phyloP scores from a whole-genome alignment of 495 filamentous ascomycete species.

The Trypethelium eluteriae region DNA sequence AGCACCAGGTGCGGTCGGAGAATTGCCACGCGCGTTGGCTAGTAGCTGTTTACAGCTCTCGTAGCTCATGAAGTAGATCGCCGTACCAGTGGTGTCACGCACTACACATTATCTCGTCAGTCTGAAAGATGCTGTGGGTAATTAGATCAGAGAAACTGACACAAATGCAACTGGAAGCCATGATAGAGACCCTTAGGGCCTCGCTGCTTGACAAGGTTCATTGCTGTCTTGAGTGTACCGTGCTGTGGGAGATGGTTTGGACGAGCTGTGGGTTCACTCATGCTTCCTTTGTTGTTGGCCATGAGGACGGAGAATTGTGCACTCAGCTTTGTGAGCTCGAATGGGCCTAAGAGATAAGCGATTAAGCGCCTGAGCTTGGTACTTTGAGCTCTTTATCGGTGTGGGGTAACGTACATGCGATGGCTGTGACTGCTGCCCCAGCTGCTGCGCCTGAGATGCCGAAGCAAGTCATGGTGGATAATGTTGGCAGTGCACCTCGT shows the following conservation, averaged over 20 bases:
- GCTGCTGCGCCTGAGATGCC: slow-evolving; percentile 69
- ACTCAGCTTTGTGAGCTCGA: slow-evolving; percentile 88
- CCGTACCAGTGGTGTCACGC: slow-evolving; percentile 82
- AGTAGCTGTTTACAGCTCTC: slow-evolving; percentile 82
- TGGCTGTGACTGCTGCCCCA: slow-evolving; percentile 69
- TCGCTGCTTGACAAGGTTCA: slow-evolving; percentile 68
- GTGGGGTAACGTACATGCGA: slow-evolving; percentile 62
- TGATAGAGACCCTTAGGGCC: slow-evolving; percentile 77
- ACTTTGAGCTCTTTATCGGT: slow-evolving; percentile 7
- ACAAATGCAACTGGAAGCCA: slow-evolving; percentile 72
- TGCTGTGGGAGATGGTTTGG: slow-evolving; percentile 49
- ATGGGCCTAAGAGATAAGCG: slow-evolving; percentile 54
- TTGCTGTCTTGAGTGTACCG: slow-evolving; percentile 71
- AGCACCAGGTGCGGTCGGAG: slow-evolving; percentile 62
- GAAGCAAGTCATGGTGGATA: slow-evolving; percentile 65
- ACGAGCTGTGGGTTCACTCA: slow-evolving; percentile 59
- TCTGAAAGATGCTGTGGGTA: slow-evolving; percentile 19
- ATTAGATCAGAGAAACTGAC: slow-evolving; percentile 41
- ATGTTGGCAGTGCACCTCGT: slow-evolving; percentile 58
- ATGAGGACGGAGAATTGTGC: slow-evolving; percentile 85
- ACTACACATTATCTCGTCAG: slow-evolving; percentile 36
- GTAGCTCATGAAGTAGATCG: slow-evolving; percentile 85
- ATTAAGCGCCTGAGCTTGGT: slow-evolving; percentile 1
- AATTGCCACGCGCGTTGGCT: slow-evolving; percentile 61
- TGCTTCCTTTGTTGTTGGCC: slow-evolving; percentile 54